phyloP scores from a whole-genome alignment of 192 early-diverging fungal genomes.

The Gigaspora rosea region DNA sequence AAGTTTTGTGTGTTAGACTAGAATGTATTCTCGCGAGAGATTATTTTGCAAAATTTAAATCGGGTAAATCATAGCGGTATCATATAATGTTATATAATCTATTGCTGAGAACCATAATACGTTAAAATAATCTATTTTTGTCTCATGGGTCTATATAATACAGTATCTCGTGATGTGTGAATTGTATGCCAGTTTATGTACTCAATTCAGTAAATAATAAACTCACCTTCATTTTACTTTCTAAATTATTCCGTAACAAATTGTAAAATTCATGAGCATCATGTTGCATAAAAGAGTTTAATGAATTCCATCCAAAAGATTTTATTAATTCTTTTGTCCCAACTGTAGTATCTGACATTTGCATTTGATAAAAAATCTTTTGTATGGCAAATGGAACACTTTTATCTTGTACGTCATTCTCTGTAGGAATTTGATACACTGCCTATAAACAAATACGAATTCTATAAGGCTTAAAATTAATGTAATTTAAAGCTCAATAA shows the following conservation, averaged over 20 bases:
- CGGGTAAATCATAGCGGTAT: no score
- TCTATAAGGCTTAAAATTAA: no score
- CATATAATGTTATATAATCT: no score
- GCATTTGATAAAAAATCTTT: slow-evolving; percentile 91
- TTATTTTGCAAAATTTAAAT: no score
- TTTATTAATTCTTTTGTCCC: slow-evolving; percentile 94
- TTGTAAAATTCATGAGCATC: slow-evolving; percentile 98
- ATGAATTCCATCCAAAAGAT: slow-evolving; percentile 97
- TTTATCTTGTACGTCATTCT: slow-evolving; percentile 80
- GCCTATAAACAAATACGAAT: slow-evolving; percentile 41
- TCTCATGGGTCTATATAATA: no score
- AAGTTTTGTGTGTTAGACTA: no score
- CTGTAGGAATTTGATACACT: slow-evolving; percentile 91
- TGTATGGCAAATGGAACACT: slow-evolving; percentile 90
- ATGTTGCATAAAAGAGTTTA: slow-evolving; percentile 96
- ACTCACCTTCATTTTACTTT: slow-evolving; percentile 92
- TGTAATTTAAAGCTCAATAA: not conserved
- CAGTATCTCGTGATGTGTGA: no score
- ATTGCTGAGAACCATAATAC: no score
- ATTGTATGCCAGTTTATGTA: no score
- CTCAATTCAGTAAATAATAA: no score
- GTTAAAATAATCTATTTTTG: no score
- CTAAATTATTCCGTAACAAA: slow-evolving; percentile 94
- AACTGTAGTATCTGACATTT: slow-evolving; percentile 69
- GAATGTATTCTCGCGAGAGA: no score